Percentiles rank a stretch among this genome's conserved stretches.
Evolutionary conservation across 2,329 filamentous ascomycete species (phyloP).

Genomic region (Fusarium sp.): DNA sequence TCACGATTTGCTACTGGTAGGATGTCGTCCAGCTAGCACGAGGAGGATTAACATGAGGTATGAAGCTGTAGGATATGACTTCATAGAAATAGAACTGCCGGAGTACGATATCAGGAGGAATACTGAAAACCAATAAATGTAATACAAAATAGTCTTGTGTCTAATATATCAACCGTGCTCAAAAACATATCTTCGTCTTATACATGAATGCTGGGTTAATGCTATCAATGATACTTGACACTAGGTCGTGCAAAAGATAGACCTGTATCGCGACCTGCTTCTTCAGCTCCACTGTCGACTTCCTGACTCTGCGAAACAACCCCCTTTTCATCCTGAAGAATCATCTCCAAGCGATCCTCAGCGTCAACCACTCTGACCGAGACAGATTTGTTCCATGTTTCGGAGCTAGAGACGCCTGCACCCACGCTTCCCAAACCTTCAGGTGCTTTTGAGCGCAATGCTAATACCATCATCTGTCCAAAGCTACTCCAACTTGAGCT

Average conservation of each 20-base stretch:
- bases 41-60: slow-evolving; percentile 21
- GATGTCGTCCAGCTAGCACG: not conserved
- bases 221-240: not conserved
- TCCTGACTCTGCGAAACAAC: not conserved
- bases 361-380: not conserved
- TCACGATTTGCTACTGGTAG: slow-evolving; percentile 6
- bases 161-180: not conserved
- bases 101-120: slow-evolving; percentile 1
- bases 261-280: not conserved
- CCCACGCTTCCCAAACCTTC: not conserved
- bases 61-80: slow-evolving; percentile 42
- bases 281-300: not conserved
- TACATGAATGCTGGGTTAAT: not conserved
- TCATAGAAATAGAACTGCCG: slow-evolving; percentile 39
- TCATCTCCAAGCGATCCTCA: not conserved
- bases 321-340: not conserved
- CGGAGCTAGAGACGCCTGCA: not conserved
- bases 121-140: slow-evolving; percentile 13
- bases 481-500: not conserved
- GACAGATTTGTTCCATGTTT: not conserved
- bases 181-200: not conserved
- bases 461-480: not conserved
- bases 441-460: not conserved
- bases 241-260: not conserved
- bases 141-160: slow-evolving; percentile 16